Percentiles rank a stretch among this genome's conserved stretches.
phyloP scores from a whole-genome alignment of 176 grass and related monocot species.

The Oryza longistaminata region DNA sequence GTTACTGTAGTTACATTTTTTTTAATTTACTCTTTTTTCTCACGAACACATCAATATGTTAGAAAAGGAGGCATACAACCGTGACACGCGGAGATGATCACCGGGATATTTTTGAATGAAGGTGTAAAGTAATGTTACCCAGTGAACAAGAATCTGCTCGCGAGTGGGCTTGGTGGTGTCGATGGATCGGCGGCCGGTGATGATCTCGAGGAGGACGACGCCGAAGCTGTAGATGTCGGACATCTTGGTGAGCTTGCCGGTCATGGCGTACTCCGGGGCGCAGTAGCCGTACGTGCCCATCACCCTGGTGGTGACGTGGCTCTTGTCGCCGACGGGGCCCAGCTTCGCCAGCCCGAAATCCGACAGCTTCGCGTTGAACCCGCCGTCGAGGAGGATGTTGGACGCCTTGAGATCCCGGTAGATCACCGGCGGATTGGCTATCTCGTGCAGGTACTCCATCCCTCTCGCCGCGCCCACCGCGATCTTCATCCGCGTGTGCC shows the following conservation, averaged over 20 bases:
- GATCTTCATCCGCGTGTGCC: constrained; percentile 83
- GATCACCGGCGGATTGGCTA: constrained; percentile 83
- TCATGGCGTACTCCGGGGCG: constrained; percentile 82
- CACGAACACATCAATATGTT: too few relatives aligned
- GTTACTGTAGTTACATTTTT: too few relatives aligned
- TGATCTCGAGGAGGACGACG: constrained; percentile 78
- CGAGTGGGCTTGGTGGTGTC: constrained; percentile 70
- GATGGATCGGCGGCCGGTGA: constrained; percentile 85
- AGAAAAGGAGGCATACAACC: too few relatives aligned
- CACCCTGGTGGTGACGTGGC: constrained; percentile 76
- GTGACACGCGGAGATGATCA: too few relatives aligned
- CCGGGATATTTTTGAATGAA: too few relatives aligned
- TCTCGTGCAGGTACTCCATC: constrained; percentile 78
- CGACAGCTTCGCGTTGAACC: constrained; percentile 66
- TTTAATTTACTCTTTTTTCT: too few relatives aligned
- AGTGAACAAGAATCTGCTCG: constrained; percentile 84
- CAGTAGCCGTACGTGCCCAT: constrained; percentile 97
- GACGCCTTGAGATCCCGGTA: constrained; percentile 85
- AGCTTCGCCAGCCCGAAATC: constrained; percentile 93
- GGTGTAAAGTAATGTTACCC: constrained; percentile 55
- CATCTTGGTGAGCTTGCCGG: constrained; percentile 81
- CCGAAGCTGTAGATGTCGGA: constrained; percentile 95
- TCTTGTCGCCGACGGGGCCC: constrained; percentile 68
- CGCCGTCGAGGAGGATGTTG: constrained; percentile 73
- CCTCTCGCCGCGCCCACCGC: constrained; percentile 74